Conservation (phyloP, 306 rosid species). For the Vigna reflexopilosa region DNA sequence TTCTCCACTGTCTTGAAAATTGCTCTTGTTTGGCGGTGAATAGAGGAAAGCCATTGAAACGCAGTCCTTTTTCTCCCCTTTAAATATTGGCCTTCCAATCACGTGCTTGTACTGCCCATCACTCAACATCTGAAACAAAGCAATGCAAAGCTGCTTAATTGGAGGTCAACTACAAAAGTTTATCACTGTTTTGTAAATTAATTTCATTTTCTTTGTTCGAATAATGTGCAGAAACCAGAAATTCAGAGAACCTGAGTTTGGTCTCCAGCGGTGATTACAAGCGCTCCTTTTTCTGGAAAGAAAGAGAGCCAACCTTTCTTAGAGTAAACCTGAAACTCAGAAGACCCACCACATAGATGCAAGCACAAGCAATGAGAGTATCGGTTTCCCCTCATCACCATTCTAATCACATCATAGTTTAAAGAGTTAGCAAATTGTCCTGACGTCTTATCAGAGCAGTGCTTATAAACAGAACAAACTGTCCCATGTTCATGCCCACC, state of each 20-base stretch:
- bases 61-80: not conserved
- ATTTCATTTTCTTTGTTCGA: not conserved
- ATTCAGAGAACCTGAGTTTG: conserved; percentile 59
- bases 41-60: conserved; percentile 11
- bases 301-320: conserved; percentile 83
- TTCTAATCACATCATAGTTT: conserved; percentile 70
- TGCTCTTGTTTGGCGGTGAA: not conserved
- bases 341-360: conserved; percentile 64
- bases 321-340: conserved; percentile 76
- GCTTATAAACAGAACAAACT: conserved; percentile 66
- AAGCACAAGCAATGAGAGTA: conserved; percentile 71
- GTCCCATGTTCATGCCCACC: conserved; percentile 55
- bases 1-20: not conserved
- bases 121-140: not conserved
- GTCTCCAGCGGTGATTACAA: conserved; percentile 71
- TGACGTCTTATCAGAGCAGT: conserved; percentile 32
- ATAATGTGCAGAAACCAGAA: not conserved
- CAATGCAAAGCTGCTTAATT: not conserved
- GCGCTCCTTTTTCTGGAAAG: conserved; percentile 56
- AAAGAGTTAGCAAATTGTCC: conserved; percentile 43
- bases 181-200: not conserved
- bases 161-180: too few species aligned
- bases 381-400: conserved; percentile 69
- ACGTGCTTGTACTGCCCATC: not conserved
- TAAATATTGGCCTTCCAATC: not conserved